Percentiles rank a stretch among this genome's conserved stretches.
These are phyloP conservation scores for Clitopilus passeckerianus DNA, from an alignment of 768 basidiomycete species.

Conservation along the genomic window DNA sequence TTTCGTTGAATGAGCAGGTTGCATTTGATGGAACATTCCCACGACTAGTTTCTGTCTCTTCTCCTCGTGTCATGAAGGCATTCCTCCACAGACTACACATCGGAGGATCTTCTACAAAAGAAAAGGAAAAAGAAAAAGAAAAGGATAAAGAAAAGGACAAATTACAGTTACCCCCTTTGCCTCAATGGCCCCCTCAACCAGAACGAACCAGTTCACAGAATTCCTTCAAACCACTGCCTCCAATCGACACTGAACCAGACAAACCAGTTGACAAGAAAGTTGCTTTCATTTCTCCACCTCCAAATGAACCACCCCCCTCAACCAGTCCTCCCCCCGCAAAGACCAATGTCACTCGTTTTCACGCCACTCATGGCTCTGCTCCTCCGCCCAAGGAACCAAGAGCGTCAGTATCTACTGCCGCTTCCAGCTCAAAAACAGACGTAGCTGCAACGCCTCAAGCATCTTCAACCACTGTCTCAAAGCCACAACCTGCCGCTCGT, in stretches of 20 bases:
- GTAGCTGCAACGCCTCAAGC: slow-evolving; percentile 28
- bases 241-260: slow-evolving; percentile 15
- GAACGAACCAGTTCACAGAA: slow-evolving; percentile 31
- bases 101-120: slow-evolving; percentile 35
- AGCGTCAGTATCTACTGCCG: slow-evolving; percentile 58
- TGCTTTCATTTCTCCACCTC: slow-evolving; percentile 66
- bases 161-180: slow-evolving; percentile 52
- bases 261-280: slow-evolving; percentile 63
- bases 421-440: slow-evolving; percentile 64
- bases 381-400: slow-evolving; percentile 49
- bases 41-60: slow-evolving; percentile 9
- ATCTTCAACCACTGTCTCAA: slow-evolving; percentile 28
- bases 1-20: slow-evolving; percentile 64
- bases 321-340: slow-evolving; percentile 37
- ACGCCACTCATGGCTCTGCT: slow-evolving; percentile 50
- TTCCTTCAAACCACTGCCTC: slow-evolving; percentile 66
- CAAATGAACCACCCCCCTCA: slow-evolving; percentile 41
- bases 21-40: slow-evolving; percentile 19
- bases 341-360: slow-evolving; percentile 74
- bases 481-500: slow-evolving; percentile 21
- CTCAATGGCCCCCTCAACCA: slow-evolving; percentile 64
- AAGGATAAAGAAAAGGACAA: slow-evolving; percentile 63
- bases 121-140: slow-evolving; percentile 63
- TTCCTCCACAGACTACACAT: slow-evolving; percentile 75
- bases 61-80: slow-evolving; percentile 56